phyloP scores from a whole-genome alignment of 1,284 basidiomycete genomes.

The Mycena citricolor region DNA sequence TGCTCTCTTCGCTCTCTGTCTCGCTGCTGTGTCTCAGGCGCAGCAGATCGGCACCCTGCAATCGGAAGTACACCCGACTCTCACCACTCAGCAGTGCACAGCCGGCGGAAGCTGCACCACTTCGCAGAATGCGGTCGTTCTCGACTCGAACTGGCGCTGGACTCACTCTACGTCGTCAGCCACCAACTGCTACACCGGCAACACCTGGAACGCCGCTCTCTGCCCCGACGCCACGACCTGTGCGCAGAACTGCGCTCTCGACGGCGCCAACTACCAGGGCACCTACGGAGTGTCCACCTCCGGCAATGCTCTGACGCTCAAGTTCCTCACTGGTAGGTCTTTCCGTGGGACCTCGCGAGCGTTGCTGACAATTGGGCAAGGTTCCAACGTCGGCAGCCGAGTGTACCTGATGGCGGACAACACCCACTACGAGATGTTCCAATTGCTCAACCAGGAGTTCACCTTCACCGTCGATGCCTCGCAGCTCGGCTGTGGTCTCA shows the following conservation, averaged over 20 bases:
- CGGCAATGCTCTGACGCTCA: constrained; percentile 19
- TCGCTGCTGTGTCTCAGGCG: constrained; percentile 15
- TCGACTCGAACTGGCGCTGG: constrained; percentile 59
- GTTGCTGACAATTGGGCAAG: constrained; percentile 16
- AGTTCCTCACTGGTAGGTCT: constrained; percentile 30
- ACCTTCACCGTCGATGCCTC: constrained; percentile 52
- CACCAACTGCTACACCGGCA: constrained; percentile 59
- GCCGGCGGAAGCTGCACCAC: constrained; percentile 40
- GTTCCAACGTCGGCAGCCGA: constrained; percentile 52
- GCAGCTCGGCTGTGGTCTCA: constrained; percentile 53
- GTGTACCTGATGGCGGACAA: constrained; percentile 51
- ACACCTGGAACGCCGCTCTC: constrained; percentile 47
- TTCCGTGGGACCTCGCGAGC: neutral
- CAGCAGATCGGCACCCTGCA: constrained; percentile 37
- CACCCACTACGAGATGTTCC: constrained; percentile 44
- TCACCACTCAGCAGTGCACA: constrained; percentile 43
- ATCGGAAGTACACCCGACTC: constrained; percentile 42
- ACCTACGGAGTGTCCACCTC: constrained; percentile 19
- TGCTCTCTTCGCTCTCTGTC: constrained; percentile 17
- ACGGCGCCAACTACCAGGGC: constrained; percentile 53
- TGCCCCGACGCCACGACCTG: constrained; percentile 51
- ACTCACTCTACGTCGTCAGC: too few species aligned
- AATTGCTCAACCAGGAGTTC: constrained; percentile 45
- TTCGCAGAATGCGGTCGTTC: constrained; percentile 35
- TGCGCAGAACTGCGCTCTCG: constrained; percentile 55